Base-by-base conservation (phyloP, 2,329 filamentous ascomycete genomes). In the Epichloe typhina region DNA sequence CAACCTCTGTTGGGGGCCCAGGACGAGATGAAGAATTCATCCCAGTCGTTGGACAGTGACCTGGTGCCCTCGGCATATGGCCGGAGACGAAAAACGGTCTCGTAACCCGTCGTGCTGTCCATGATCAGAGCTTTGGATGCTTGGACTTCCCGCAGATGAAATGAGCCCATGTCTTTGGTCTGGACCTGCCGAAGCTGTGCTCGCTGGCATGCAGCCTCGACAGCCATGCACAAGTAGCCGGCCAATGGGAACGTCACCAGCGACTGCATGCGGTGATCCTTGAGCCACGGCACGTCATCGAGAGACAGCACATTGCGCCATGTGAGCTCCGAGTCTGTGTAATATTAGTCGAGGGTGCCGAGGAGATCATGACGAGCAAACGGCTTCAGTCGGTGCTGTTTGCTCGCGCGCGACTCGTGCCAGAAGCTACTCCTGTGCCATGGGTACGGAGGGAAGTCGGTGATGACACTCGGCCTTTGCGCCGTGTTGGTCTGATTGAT, bases 181-280 rank as follows among this genome's bases (percentile, higher is more conserved):
- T 51, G 31, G 21, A 61, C 38, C 2, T 59, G 58, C 2, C 59
- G 55, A 3, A 62, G 51, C 40, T 55, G 53, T 3, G 62, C 62
- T 5, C 58, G 52, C 58, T 72, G 73, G 1, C 59, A 56, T 8
- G 66, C 68, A 2, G 73, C 74, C 55, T 77, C 74, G 0, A 75
- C 55, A 0, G 68, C 72, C 71, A 81, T 76, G 31, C 70, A 68
- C 3, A 78, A 59, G 49, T 72, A 76, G 3, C 73, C 79, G 1
- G 75, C 69, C 37, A 77, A 68, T 31, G 79, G 76, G 58, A 77
- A 80, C 36, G 79, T 71, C 2, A 70, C 72, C 33, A 78, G 62
- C 11, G 72, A 76, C 56, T 82, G 76, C 61, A 83, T 74, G 50
- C 65, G 66, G 63, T 83, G 80, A 56, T 81, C 75, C 44, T 74